Evolutionary conservation across 371 early-diverging fungal genomes (phyloP).

Genomic region (Amoeboaphelidium occidentale): DNA sequence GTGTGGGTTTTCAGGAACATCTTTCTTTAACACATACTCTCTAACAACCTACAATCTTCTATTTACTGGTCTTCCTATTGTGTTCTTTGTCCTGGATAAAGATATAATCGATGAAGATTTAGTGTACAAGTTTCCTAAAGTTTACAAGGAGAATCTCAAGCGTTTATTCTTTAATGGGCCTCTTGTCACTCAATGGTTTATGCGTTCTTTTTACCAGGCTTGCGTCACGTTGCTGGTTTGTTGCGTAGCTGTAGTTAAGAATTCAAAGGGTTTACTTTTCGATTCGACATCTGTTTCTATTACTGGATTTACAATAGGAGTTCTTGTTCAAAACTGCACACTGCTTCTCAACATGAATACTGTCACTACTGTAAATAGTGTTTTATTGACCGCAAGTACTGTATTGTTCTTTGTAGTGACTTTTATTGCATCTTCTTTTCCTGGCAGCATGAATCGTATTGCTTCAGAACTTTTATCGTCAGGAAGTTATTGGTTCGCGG

Average conservation of each 20-base stretch:
- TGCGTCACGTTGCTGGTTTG: not conserved
- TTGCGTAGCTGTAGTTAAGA: not conserved
- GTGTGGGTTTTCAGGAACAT: not conserved
- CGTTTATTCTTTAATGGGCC: not conserved
- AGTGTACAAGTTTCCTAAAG: not conserved
- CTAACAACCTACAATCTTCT: not conserved
- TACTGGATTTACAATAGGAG: not conserved
- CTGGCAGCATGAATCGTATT: not conserved
- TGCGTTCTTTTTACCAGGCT: not conserved
- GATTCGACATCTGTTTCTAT: not conserved
- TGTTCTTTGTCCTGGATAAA: not conserved
- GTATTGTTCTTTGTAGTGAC: not conserved
- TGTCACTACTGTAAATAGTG: not conserved
- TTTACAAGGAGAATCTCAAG: not conserved
- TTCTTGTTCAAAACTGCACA: not conserved
- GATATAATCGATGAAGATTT: not conserved
- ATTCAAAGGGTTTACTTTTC: not conserved
- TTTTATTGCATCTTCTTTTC: not conserved
- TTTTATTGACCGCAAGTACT: not conserved
- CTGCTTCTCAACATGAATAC: not conserved
- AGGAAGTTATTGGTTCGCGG: not conserved
- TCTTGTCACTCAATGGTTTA: not conserved
- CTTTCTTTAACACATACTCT: not conserved
- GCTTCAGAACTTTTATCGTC: not conserved
- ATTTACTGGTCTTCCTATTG: not conserved